A percentile compares a stretch with the other conserved stretches of the same genome.
These are phyloP conservation scores for Rhizopus stolonifer DNA, from an alignment of 371 early-diverging fungal genomes.

Conservation along the genomic window DNA sequence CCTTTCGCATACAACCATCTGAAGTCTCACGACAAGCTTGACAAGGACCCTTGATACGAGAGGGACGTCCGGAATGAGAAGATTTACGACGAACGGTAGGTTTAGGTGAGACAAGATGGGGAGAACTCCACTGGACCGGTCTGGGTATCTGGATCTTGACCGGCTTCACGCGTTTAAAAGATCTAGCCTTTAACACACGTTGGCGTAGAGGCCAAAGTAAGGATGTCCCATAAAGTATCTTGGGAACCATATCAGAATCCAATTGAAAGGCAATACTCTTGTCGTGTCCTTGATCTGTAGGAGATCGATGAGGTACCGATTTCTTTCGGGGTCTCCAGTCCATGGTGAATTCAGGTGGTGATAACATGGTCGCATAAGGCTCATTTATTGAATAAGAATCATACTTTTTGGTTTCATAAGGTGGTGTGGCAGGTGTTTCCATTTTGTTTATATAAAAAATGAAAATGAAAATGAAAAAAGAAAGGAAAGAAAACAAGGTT, in stretches of 20 bases:
- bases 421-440: slow-evolving; percentile 29
- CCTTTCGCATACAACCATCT: slow-evolving; percentile 55
- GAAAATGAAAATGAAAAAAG: not conserved
- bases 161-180: slow-evolving; percentile 21
- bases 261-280: slow-evolving; percentile 25
- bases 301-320: slow-evolving; percentile 25
- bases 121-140: slow-evolving; percentile 9
- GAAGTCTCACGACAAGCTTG: slow-evolving; percentile 49
- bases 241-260: not conserved
- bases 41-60: slow-evolving; percentile 47
- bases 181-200: slow-evolving; percentile 3
- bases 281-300: slow-evolving; percentile 5
- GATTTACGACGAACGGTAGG: slow-evolving; percentile 7
- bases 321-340: slow-evolving; percentile 4
- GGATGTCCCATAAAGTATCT: not conserved
- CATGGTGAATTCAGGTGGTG: slow-evolving; percentile 31
- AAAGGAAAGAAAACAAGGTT: not conserved
- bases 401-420: slow-evolving; percentile 25
- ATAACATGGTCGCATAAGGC: slow-evolving; percentile 14
- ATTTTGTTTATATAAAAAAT: too few relatives aligned
- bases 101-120: not conserved
- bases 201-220: slow-evolving; percentile 6
- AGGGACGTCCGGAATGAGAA: slow-evolving; percentile 35
- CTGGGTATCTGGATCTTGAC: slow-evolving; percentile 26
- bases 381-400: slow-evolving; percentile 7